Base-by-base conservation (phyloP, 495 filamentous ascomycete species). In the Aspergillus sparsus region DNA sequence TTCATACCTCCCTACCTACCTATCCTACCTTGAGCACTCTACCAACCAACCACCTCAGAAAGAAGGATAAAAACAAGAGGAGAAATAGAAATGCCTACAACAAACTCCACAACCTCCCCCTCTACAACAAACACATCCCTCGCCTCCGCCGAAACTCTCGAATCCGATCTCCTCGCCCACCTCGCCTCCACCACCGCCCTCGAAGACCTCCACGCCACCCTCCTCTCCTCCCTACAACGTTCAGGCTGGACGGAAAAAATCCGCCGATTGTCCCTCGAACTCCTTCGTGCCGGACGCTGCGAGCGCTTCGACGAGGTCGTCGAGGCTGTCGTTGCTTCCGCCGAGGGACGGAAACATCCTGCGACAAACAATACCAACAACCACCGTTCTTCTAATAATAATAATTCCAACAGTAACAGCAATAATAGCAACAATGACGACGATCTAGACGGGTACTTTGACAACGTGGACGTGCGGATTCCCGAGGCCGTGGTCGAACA, bases 271-370 rank as follows among this genome's bases (percentile, higher is more conserved):
- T 70, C 74, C 18, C 72, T 71, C 16, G 76, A 80, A 53, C 76
- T 80, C 45, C 74, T 80, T 46, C 76, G 77, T 67, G 76, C 70
- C 35, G 75, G 75, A 41, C 76, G 76, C 45, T 80, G 77, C 61
- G 75, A 77, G 66, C 76, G 74, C 34, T 80, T 80, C 54, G 77
- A 80, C 53, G 77, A 80, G 47, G 70, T 80, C 55, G 70, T 80
- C 60, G 77, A 75, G 11, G 74, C 74, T 9, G 71, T 80, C 7
- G 66, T 78, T 7, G 74, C 76, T n/a, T 74, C 74, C 3, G 76
- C 77, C 12, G 71, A 74, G 52, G 76, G 77, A 5, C 53, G 74
- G 44, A 55, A 49, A 21, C 74, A 77, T 59, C 68, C 74, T 33
- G 6, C 41, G 15, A 58, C 44, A n/a, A 54, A 67, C 35, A 62